Evolutionary conservation across 2,329 filamentous ascomycete genomes (phyloP), one percentile per base, ranked within the genome.

Genomic region (Exophiala oligosperma): DNA sequence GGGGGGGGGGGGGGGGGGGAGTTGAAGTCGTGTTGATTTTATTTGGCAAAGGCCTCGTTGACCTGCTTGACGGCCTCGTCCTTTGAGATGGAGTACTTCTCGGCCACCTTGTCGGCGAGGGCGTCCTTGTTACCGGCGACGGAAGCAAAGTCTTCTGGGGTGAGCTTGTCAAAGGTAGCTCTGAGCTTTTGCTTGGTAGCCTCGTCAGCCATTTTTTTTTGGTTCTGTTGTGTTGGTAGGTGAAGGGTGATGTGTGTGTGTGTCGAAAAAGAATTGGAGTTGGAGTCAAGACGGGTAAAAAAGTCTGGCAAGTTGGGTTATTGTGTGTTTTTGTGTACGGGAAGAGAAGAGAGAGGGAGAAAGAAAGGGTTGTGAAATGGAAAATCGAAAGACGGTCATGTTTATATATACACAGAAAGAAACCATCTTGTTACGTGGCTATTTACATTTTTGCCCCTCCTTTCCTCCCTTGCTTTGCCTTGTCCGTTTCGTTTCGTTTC

Each of bases 191-290:
- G 37, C 55, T 63, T 62, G 63, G 56, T 59, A 43, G 49, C 54
- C 37, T 61, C 63, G 60, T 64, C 60, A 47, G 63, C 63, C 63
- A 64, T 64, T 52, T 49, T 63, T 52, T 55, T 55, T n/a, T n/a
- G 24, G 46, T 41, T 52, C 21, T 48, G 26, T 26, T 35, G 44
- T 52, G 37, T 29, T 32, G 26, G 12, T 37, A 12, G 4, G 17
- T 40, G 4, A 21, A 14, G 23, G 37, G 26, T 28, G 26, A 4
- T 28, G 26, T 28, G 26, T 28, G 26, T 28, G 26, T 28, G 26
- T 28, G 26, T 4, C 4, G 26, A 7, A 28, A 28, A 7, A 28
- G 26, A 28, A 35, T 6, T 9, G 32, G 11, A 11, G 9, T 8
- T 9, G 7, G 32, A 35, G 11, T 2, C 32, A 35, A 35, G 11